Percentiles rank a stretch among this genome's conserved stretches.
These are phyloP conservation scores for Populus hybrid DNA, from an alignment of 441 rosid genomes.

Conservation along the genomic window DNA sequence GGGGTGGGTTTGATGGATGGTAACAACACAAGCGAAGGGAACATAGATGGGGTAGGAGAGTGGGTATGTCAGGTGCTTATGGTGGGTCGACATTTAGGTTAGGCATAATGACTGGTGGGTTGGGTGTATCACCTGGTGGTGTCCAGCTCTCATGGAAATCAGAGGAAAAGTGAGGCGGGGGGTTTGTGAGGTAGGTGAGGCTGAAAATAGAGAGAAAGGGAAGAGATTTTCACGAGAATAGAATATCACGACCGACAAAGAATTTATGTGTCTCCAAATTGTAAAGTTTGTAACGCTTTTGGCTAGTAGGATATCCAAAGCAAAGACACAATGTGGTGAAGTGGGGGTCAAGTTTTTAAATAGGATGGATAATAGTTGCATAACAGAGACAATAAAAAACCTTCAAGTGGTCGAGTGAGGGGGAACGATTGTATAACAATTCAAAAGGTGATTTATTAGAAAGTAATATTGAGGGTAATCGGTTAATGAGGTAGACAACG, in stretches of 20 bases:
- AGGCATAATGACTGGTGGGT: neutral
- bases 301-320: slow-evolving; percentile 1
- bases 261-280: neutral
- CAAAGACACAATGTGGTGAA: slow-evolving; percentile 1
- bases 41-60: neutral
- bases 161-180: no score
- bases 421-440: neutral
- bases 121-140: neutral
- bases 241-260: neutral
- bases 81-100: no score
- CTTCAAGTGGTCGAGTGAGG: neutral
- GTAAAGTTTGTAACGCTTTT: neutral
- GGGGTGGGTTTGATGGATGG: neutral
- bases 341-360: neutral
- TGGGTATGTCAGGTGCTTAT: neutral
- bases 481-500: neutral
- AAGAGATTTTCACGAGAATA: neutral
- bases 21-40: neutral
- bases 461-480: neutral
- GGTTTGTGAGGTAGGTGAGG: no score
- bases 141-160: no score
- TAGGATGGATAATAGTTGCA: neutral
- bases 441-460: neutral
- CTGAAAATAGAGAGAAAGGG: neutral
- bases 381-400: slow-evolving; percentile 1